Percentiles rank a stretch among this genome's conserved stretches.
These are phyloP conservation scores for Lipomyces spencermartinsiae DNA, from an alignment of 805 yeast genomes.

Conservation along the genomic window DNA sequence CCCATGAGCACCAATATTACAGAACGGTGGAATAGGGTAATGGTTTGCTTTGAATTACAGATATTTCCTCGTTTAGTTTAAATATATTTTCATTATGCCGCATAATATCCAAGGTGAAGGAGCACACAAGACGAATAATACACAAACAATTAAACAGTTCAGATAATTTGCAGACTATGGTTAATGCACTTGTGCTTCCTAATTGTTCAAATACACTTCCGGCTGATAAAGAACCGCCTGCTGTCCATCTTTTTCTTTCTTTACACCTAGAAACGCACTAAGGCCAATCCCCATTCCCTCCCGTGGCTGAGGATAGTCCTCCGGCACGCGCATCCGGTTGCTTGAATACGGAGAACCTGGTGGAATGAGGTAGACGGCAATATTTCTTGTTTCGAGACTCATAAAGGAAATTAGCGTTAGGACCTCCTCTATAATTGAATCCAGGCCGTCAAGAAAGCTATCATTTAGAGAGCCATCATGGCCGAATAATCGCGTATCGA, in stretches of 20 bases:
- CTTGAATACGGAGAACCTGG: background rate
- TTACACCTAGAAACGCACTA: constrained; percentile 10
- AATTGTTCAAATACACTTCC: constrained; percentile 3
- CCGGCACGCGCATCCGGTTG: constrained; percentile 4
- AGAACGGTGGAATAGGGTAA: no score
- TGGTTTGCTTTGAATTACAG: no score
- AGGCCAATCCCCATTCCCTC: background rate
- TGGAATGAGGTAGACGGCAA: background rate
- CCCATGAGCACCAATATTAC: no score
- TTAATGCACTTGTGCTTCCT: background rate
- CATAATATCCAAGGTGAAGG: no score
- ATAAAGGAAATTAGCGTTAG: background rate
- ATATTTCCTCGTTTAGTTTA: no score
- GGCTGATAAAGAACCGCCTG: background rate
- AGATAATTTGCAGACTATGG: background rate
- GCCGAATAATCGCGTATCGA: background rate
- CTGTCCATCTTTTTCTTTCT: background rate
- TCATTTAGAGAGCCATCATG: background rate
- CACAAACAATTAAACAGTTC: background rate
- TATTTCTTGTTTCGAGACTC: constrained; percentile 9
- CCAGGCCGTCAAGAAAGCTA: background rate
- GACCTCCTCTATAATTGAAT: background rate
- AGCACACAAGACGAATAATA: background rate
- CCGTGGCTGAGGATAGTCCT: background rate
- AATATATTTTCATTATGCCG: no score